Conservation (phyloP, 345 rosid species). For the Salix koriyanagi region DNA sequence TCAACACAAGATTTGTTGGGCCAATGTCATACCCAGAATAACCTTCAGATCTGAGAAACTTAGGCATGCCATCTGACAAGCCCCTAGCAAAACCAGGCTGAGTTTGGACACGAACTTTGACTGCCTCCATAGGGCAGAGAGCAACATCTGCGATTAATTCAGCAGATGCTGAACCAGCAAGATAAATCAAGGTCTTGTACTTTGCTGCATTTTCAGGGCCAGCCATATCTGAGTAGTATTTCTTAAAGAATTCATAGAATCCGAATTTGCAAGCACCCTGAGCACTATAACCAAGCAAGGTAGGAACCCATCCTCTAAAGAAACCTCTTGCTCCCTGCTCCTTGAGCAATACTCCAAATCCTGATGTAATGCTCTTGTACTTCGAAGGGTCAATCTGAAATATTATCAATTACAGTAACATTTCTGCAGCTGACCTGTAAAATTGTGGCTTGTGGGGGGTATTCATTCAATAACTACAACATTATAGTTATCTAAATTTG, state of each 20-base stretch:
- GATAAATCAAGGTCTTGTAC: conserved; percentile 84
- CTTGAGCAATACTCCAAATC: conserved; percentile 67
- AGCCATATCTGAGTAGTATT: conserved; percentile 86
- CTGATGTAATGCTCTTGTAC: conserved; percentile 73
- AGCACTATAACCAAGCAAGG: conserved; percentile 84
- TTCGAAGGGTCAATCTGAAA: conserved; percentile 80
- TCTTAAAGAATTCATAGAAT: conserved; percentile 84
- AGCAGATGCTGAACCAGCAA: conserved; percentile 93
- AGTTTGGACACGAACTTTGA: conserved; percentile 93
- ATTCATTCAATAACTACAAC: background rate
- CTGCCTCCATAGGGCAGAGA: conserved; percentile 95
- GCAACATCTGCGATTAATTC: conserved; percentile 87
- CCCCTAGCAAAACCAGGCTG: conserved; percentile 96
- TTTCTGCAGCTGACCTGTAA: background rate
- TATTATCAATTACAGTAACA: background rate
- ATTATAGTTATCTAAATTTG: background rate
- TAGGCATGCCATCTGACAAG: conserved; percentile 85
- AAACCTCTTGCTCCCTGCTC: conserved; percentile 86
- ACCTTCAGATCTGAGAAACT: conserved; percentile 71
- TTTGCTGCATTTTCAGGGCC: conserved; percentile 86
- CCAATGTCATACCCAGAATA: conserved; percentile 45
- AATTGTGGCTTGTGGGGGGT: background rate
- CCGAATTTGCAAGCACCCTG: conserved; percentile 95
- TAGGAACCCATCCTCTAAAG: conserved; percentile 89
- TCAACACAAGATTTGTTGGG: background rate